A percentile compares a stretch with the other conserved stretches of the same genome.
Conservation (phyloP, 805 yeast genomes). For the Saitoella complicata region DNA sequence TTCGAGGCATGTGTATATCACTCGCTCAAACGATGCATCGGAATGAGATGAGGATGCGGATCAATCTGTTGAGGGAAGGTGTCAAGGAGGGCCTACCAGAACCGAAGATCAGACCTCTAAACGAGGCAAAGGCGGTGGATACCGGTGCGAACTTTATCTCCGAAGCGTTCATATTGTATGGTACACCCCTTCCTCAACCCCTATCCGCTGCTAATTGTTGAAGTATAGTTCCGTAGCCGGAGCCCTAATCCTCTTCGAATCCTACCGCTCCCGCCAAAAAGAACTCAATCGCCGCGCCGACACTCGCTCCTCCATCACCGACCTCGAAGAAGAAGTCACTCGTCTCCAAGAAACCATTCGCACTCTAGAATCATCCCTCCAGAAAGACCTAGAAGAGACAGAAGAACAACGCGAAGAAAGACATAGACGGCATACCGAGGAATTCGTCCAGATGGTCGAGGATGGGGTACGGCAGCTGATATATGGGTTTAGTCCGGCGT, state of each 20-base stretch:
- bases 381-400: neutral
- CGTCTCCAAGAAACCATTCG: neutral
- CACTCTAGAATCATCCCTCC: neutral
- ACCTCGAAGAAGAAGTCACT: conserved; percentile 51
- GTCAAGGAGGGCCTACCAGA: conserved; percentile 16
- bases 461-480: too few species aligned
- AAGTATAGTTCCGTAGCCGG: conserved; percentile 46
- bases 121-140: conserved; percentile 64
- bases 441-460: neutral
- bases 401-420: neutral
- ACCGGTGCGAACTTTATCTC: conserved; percentile 63
- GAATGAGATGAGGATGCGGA: conserved; percentile 43
- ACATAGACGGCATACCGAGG: neutral
- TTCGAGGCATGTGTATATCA: conserved; percentile 41
- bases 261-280: conserved; percentile 46
- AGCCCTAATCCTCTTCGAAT: conserved; percentile 49
- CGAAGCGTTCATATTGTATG: conserved; percentile 47
- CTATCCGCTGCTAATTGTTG: neutral
- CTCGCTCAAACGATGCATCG: conserved; percentile 56
- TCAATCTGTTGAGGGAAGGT: conserved; percentile 37
- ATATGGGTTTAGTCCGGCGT: too few species aligned
- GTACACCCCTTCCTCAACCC: neutral
- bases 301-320: conserved; percentile 48
- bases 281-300: conserved; percentile 42
- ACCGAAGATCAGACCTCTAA: conserved; percentile 51